Conservation (phyloP, 2,329 filamentous ascomycete species). For the Sarocladiaceae sp. region DNA sequence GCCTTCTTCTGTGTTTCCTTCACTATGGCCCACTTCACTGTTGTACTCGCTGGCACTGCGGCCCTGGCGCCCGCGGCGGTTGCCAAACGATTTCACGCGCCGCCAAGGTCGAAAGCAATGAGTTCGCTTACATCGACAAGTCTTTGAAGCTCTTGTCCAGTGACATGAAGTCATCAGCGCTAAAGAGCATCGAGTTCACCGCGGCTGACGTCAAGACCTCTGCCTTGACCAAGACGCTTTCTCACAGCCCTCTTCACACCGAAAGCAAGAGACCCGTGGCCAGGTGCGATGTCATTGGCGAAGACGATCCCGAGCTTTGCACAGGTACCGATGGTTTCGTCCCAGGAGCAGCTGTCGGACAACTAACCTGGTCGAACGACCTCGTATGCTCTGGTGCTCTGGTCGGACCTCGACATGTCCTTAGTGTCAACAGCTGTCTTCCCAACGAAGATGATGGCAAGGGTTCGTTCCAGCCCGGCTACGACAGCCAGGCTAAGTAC, state of each 20-base stretch:
- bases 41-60: background rate
- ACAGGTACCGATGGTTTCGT: background rate
- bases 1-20: no score
- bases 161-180: no score
- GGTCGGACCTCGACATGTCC: background rate
- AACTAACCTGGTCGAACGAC: background rate
- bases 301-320: background rate
- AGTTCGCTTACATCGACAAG: no score
- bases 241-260: no score
- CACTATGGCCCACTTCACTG: background rate
- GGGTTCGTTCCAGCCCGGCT: background rate
- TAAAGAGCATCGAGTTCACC: no score
- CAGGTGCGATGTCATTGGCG: background rate
- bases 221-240: no score
- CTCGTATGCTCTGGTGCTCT: background rate
- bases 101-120: background rate
- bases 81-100: background rate
- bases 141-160: no score
- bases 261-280: no score
- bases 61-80: background rate
- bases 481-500: background rate
- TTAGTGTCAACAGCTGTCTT: background rate
- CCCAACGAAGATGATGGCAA: background rate
- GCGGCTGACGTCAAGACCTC: no score
- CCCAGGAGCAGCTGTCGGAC: background rate